phyloP scores from a whole-genome alignment of 2,329 filamentous ascomycete genomes.

The Xylariaceae sp. region DNA sequence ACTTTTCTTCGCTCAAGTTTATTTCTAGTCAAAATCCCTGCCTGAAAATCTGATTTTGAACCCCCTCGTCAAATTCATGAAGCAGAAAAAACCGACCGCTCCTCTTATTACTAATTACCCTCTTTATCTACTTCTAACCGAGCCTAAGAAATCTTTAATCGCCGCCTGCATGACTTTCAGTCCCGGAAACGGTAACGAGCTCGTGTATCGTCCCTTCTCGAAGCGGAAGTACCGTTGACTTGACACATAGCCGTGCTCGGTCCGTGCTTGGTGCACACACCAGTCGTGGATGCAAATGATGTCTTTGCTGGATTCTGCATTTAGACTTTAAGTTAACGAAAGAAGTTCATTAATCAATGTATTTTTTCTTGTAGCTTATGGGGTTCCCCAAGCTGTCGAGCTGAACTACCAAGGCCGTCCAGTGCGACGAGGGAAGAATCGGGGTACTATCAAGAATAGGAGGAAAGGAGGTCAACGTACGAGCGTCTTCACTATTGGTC shows the following conservation, averaged over 20 bases:
- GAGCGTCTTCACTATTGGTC: conserved; percentile 17
- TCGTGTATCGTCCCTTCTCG: conserved; percentile 26
- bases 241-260: conserved; percentile 14
- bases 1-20: no score
- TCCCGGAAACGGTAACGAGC: conserved; percentile 26
- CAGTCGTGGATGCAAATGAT: conserved; percentile 31
- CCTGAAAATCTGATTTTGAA: no score
- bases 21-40: no score
- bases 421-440: no score
- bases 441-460: background rate
- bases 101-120: no score
- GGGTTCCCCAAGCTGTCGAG: no score
- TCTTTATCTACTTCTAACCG: conserved; percentile 5
- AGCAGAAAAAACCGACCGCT: background rate
- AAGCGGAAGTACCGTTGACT: conserved; percentile 30
- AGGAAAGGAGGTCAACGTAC: conserved; percentile 10
- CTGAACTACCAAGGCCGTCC: no score
- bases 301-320: conserved; percentile 24
- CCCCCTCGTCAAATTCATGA: no score
- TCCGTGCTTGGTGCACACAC: conserved; percentile 25
- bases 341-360: no score
- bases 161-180: conserved; percentile 19
- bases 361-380: no score
- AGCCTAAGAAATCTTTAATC: conserved; percentile 19
- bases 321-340: background rate